Base-by-base conservation (phyloP, 257 asterid genomes). In the Scutellaria galericulata region DNA sequence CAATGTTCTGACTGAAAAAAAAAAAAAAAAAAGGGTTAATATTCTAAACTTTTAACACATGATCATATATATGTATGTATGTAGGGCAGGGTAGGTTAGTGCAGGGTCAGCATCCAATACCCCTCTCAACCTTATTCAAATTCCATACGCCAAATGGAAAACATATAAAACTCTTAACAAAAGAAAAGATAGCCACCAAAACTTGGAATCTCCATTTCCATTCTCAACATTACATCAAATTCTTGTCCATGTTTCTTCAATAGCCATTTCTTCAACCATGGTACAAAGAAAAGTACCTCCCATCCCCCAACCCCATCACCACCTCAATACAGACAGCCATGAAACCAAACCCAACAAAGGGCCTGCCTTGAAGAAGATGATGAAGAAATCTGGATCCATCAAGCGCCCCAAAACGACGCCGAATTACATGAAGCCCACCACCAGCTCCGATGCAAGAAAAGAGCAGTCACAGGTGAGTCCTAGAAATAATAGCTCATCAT, bases 381-480 rank as follows among this genome's bases (percentile, higher is more conserved):
- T 90, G 95, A 92, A 86, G 87, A 92, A 88, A 82, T 85, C 96
- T 10, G 91, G 86, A 13, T 74, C 89, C 7, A 40, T 59, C 58
- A 86, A 79, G 80, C 85, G 56, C 50, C 68, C 62, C 39, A 79
- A 80, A 52, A 8, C 62, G 15, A 70, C 70, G 47, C 96, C 97
- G 13, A 93, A 89, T 64, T 91, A 93, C 83, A 93, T 93, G 98
- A 91, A 86, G 85, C 68, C 96, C 75, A 93, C 98, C 53, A 79
- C 88, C 76, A 84, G 98, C 66, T 93, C 86, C 9, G 92, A 84
- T 71, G 96, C 98, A 11, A 84, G 93, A 51, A 90, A 86, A 75
- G 95, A 89, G 78, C 82, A 44, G 48, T 72, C 81, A 4, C 85
- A 53, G 83, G 84, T 77, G 71, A 84, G 86, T 80, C 14, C 22